These are phyloP conservation scores for Laburnicola sp. DNA, from an alignment of 2,329 filamentous ascomycete genomes.

Conservation along the genomic window DNA sequence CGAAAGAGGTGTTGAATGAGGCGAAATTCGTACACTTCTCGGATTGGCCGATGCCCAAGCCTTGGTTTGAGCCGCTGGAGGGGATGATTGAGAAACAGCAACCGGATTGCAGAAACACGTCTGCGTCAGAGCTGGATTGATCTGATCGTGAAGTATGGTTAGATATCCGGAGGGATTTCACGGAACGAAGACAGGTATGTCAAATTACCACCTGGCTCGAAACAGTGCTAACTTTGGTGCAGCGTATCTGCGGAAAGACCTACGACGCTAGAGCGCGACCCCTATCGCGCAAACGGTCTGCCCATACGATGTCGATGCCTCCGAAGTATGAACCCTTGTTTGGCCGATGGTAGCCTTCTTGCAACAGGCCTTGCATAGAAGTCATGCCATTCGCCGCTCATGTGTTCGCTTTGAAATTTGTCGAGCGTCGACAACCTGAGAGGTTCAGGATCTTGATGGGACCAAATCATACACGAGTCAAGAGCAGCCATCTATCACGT, in stretches of 20 bases:
- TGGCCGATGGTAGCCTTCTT: neutral
- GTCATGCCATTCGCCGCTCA: too few relatives aligned
- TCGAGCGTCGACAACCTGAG: too few relatives aligned
- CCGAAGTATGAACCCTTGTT: neutral
- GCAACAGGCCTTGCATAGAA: too few relatives aligned
- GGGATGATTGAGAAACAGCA: slow-evolving; percentile 5
- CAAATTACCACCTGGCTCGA: too few relatives aligned
- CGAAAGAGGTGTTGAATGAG: slow-evolving; percentile 56
- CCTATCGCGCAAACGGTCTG: neutral
- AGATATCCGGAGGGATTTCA: slow-evolving; percentile 5
- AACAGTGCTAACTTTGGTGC: too few relatives aligned
- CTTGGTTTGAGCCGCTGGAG: slow-evolving; percentile 6
- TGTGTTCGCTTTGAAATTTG: too few relatives aligned
- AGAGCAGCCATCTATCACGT: too few relatives aligned
- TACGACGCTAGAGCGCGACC: neutral
- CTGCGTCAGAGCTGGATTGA: neutral
- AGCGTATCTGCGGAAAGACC: neutral
- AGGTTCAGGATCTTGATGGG: too few relatives aligned
- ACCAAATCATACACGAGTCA: too few relatives aligned
- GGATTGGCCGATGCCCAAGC: slow-evolving; percentile 12
- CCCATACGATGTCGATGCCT: neutral
- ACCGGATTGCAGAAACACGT: slow-evolving; percentile 1
- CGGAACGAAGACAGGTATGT: neutral
- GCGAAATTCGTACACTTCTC: slow-evolving; percentile 69
- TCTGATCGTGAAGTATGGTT: slow-evolving; percentile 6